A percentile compares a stretch with the other conserved stretches of the same genome.
Conservation (phyloP, 306 rosid genomes). For the Lithocarpus polystachyus region DNA sequence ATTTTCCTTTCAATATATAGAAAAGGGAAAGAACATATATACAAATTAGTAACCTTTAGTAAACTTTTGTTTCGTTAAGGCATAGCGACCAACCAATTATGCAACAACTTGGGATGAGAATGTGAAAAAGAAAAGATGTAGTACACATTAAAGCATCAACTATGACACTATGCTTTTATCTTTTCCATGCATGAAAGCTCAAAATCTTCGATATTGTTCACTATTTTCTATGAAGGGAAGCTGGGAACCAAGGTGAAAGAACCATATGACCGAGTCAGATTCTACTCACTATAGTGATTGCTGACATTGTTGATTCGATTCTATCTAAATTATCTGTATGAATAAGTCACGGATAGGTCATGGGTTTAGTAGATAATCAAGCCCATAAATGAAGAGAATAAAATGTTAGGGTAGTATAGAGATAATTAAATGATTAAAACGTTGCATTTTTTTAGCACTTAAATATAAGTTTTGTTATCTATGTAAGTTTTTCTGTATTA, state of each 20-base stretch:
- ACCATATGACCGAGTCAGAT: constrained; percentile 41
- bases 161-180: background rate
- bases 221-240: background rate
- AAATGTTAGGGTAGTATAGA: background rate
- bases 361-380: background rate
- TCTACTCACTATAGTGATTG: constrained; percentile 50
- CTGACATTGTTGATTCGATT: constrained; percentile 29
- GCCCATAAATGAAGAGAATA: background rate
- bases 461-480: too few relatives aligned
- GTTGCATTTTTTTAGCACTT: background rate
- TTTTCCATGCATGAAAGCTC: background rate
- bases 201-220: background rate
- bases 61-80: too few relatives aligned
- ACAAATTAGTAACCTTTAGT: too few relatives aligned
- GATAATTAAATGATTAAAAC: background rate
- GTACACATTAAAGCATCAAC: background rate
- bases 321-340: background rate
- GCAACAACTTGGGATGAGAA: too few relatives aligned
- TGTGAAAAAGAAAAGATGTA: background rate
- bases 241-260: background rate
- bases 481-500: background rate
- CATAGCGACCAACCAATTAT: too few relatives aligned
- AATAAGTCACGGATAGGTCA: constrained; percentile 5
- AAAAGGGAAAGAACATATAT: too few relatives aligned
- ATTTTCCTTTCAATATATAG: too few relatives aligned